Evolutionary conservation across 352 stramenopile genomes (phyloP).

Genomic region (Globisporangium echinulatum): DNA sequence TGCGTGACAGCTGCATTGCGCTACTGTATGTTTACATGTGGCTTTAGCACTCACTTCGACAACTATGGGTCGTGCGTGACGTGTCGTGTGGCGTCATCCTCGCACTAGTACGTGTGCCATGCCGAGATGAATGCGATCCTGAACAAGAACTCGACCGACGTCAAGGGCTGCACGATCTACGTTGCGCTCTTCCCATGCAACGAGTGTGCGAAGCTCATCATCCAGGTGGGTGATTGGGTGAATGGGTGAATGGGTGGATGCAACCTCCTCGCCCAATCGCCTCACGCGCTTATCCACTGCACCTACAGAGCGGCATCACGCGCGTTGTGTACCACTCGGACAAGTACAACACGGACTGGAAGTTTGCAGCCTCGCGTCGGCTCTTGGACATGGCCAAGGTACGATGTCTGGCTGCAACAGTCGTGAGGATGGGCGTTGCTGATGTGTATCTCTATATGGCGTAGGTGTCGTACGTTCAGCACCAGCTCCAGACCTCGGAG

Average conservation of each 20-base stretch:
- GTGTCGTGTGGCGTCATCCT: neutral
- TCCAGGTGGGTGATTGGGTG: slow-evolving; percentile 54
- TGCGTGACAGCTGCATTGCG: slow-evolving; percentile 13
- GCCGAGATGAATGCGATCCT: slow-evolving; percentile 99
- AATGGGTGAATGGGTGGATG: neutral
- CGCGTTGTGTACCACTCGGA: slow-evolving; percentile 96
- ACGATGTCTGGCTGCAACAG: neutral
- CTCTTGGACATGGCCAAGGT: slow-evolving; percentile 86
- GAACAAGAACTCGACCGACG: slow-evolving; percentile 95
- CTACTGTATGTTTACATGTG: too few species aligned
- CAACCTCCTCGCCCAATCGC: neutral
- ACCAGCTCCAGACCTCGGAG: slow-evolving; percentile 44
- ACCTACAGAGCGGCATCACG: slow-evolving; percentile 87
- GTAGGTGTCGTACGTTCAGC: slow-evolving; percentile 48
- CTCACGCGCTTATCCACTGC: neutral
- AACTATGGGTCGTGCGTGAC: too few species aligned
- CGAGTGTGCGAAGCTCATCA: slow-evolving; percentile 98
- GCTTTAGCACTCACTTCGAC: too few species aligned
- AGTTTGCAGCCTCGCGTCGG: slow-evolving; percentile 79
- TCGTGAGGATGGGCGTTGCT: neutral
- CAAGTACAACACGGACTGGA: slow-evolving; percentile 91
- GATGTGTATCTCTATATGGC: neutral
- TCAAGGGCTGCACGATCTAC: slow-evolving; percentile 95
- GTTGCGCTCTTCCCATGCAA: slow-evolving; percentile 98
- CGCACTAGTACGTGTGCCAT: slow-evolving; percentile 93